phyloP scores from a whole-genome alignment of 805 yeast species.

The Suhomyces tanzawaensis region DNA sequence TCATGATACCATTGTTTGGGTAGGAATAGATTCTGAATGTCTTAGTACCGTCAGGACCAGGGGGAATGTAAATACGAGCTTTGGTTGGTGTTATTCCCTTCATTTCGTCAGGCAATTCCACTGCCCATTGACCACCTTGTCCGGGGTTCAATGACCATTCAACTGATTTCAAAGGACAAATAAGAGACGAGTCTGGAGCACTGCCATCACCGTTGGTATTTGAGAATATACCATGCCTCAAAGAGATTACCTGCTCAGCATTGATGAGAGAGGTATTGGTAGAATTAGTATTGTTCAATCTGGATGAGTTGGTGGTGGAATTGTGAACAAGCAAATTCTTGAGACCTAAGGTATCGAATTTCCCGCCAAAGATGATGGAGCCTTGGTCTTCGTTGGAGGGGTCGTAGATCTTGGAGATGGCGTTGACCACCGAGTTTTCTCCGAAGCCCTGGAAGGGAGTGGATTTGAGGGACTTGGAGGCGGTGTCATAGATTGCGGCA shows the following conservation, averaged over 20 bases:
- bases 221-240: constrained; percentile 53
- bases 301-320: constrained; percentile 25
- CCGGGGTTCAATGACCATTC: constrained; percentile 54
- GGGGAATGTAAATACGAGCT: constrained; percentile 66
- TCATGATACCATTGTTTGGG: constrained; percentile 89
- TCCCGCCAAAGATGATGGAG: constrained; percentile 76
- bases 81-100: constrained; percentile 62
- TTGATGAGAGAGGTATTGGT: constrained; percentile 41
- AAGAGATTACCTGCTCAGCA: constrained; percentile 60
- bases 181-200: constrained; percentile 27
- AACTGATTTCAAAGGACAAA: constrained; percentile 56
- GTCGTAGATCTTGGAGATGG: constrained; percentile 52
- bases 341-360: constrained; percentile 61
- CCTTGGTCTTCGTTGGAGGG: constrained; percentile 29
- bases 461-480: constrained; percentile 37
- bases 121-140: constrained; percentile 64
- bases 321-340: constrained; percentile 40
- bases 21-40: constrained; percentile 69
- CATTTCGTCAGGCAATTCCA: constrained; percentile 51
- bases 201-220: constrained; percentile 41
- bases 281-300: constrained; percentile 27
- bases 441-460: constrained; percentile 81
- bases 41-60: constrained; percentile 48
- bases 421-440: constrained; percentile 51
- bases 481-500: constrained; percentile 60